phyloP scores from a whole-genome alignment of 202 grass and related monocot species.

The Carex arenaria region DNA sequence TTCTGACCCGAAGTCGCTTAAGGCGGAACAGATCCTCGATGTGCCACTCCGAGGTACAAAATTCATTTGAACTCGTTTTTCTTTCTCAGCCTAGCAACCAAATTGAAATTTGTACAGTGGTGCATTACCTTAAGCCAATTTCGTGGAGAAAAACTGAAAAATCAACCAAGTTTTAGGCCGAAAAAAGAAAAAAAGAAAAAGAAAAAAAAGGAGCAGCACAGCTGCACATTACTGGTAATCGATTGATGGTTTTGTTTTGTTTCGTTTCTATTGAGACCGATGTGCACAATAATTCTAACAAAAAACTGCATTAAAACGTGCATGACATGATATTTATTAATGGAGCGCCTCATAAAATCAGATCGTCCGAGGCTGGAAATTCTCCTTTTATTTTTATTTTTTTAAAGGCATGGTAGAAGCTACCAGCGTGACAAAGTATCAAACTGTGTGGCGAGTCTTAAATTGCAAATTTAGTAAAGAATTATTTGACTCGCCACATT shows the following conservation, averaged over 20 bases:
- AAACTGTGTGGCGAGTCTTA: background rate
- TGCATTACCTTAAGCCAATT: background rate
- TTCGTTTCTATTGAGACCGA: background rate
- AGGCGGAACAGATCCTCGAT: constrained; percentile 52
- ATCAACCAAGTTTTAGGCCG: background rate
- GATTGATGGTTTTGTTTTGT: background rate
- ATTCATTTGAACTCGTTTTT: constrained; percentile 4
- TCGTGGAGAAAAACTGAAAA: background rate
- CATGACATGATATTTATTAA: too few species aligned
- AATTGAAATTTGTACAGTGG: background rate
- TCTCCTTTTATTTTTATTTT: background rate
- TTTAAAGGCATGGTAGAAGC: too few species aligned
- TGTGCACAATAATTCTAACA: background rate
- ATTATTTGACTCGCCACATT: background rate
- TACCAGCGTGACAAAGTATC: background rate
- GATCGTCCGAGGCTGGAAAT: background rate
- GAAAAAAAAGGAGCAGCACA: background rate
- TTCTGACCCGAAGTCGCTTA: constrained; percentile 18
- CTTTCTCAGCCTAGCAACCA: background rate
- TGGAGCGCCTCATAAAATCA: too few species aligned
- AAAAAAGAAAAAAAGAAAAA: background rate
- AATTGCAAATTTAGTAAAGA: too few species aligned
- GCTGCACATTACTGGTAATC: background rate
- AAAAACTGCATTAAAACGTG: background rate
- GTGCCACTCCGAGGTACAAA: constrained; percentile 57